Conservation (phyloP, 805 yeast genomes). For the Pichia ethanolica region DNA sequence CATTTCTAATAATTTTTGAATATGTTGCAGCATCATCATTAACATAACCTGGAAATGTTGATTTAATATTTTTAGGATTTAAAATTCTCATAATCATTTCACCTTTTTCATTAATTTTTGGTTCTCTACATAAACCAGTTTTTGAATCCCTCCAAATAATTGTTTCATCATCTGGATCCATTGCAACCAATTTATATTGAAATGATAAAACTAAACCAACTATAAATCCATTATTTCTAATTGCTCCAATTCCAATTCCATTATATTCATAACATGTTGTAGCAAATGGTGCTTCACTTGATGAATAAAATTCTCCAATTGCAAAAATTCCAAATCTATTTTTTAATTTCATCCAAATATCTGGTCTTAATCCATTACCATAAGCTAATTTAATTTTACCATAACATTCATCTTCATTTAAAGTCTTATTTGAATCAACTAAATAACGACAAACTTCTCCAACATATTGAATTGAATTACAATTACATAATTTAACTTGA, state of each 20-base stretch:
- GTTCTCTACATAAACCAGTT: constrained; percentile 52
- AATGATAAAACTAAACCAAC: constrained; percentile 48
- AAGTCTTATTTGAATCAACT: constrained; percentile 34
- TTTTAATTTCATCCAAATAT: constrained; percentile 81
- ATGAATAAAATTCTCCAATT: constrained; percentile 88
- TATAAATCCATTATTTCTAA: constrained; percentile 76
- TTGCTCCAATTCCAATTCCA: constrained; percentile 72
- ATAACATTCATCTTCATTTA: constrained; percentile 18
- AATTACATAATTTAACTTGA: constrained; percentile 60
- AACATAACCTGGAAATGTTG: constrained; percentile 82
- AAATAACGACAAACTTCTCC: constrained; percentile 92
- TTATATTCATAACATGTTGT: constrained; percentile 64
- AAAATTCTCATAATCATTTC: constrained; percentile 75
- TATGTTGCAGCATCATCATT: constrained; percentile 75
- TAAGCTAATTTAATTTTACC: constrained; percentile 56
- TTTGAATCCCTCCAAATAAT: constrained; percentile 61
- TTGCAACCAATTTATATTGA: constrained; percentile 52
- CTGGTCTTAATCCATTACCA: constrained; percentile 87
- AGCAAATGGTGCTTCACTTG: constrained; percentile 89
- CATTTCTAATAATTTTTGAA: constrained; percentile 65
- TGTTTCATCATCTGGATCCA: constrained; percentile 76
- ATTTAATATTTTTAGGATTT: constrained; percentile 53
- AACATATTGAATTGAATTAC: constrained; percentile 86
- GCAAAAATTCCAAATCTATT: constrained; percentile 64
- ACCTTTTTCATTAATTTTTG: constrained; percentile 66